Evolutionary conservation across 108 stramenopile species (phyloP), one percentile per base, ranked within the genome.

Genomic region (Cylindrotheca closterium): DNA sequence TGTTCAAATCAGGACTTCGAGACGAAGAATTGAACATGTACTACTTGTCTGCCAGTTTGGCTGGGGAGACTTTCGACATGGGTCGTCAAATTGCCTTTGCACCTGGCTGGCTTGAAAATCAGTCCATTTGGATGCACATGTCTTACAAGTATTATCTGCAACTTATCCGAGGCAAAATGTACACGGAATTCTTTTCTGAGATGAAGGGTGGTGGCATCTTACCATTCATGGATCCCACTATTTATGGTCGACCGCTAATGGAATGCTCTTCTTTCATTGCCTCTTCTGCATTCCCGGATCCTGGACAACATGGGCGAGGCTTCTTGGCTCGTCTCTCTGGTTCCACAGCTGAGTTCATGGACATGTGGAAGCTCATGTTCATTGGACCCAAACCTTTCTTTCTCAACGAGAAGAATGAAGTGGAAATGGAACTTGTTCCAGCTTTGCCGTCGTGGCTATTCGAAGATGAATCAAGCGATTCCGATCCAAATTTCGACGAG

Each of bases 101-200:
- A 24, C 94, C 97, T 33, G 97, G 97, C 22, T 97, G 97, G 97
- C 80, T 97, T 22, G 97, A 97, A 79, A 96, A 97, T 73, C 89
- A 96, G 70, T 88, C 86, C 33, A 89, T 97, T 61, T 97, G 97
- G 97, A 87, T 93, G 83, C 97, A 97, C 84, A 97, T 97, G 97
- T 91, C 89, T 48, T 97, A 95, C 88, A 97, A 97, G 68, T 96
- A 91, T 64, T 96, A 96, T 73, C 83, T 97, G 42, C 90, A 97
- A 65, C 90, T 97, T 29, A 69, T 96, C 51, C 86, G 97, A 50
- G 97, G 91, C 60, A 89, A 93, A 82, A 88, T 96, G 27, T 97
- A 91, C 80, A 91, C 92, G 32, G 69, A 91, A 51, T 95, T 97
- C 79, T 97, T 87, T 68, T 53, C 62, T 27, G 97, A 95, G 73